Conservation (phyloP, 2,329 filamentous ascomycete genomes). For the Colletotrichum phormii region DNA sequence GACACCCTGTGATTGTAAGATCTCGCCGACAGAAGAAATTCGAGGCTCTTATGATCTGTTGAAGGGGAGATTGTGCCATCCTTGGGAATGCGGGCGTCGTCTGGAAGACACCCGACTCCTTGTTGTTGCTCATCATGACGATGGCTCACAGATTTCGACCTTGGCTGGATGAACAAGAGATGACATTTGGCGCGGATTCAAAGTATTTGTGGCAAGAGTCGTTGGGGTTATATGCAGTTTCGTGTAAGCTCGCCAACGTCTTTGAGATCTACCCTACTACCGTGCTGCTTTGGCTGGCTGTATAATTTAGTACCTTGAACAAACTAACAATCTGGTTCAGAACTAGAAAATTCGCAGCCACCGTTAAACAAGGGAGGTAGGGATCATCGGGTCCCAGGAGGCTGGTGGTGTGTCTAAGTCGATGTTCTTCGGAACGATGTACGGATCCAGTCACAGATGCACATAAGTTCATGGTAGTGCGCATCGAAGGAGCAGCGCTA, state of each 20-base stretch:
- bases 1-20: conserved; percentile 41
- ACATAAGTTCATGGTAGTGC: neutral
- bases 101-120: conserved; percentile 5
- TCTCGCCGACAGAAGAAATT: neutral
- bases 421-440: neutral
- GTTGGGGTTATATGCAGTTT: neutral
- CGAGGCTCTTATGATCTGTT: neutral
- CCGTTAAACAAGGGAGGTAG: neutral
- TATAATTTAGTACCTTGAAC: neutral
- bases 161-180: neutral
- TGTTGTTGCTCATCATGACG: neutral
- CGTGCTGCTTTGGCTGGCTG: neutral
- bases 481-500: neutral
- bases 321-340: neutral
- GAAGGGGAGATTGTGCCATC: conserved; percentile 3
- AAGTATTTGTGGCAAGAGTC: neutral
- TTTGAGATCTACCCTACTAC: neutral
- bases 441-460: neutral
- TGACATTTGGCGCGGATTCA: no score
- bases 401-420: neutral
- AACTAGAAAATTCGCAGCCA: neutral
- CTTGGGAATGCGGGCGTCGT: neutral
- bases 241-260: no score
- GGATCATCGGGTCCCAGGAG: neutral
- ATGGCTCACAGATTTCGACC: neutral